These are phyloP conservation scores for Tylopilus plumbeoviolaceoides DNA, from an alignment of 768 basidiomycete species.

Conservation along the genomic window DNA sequence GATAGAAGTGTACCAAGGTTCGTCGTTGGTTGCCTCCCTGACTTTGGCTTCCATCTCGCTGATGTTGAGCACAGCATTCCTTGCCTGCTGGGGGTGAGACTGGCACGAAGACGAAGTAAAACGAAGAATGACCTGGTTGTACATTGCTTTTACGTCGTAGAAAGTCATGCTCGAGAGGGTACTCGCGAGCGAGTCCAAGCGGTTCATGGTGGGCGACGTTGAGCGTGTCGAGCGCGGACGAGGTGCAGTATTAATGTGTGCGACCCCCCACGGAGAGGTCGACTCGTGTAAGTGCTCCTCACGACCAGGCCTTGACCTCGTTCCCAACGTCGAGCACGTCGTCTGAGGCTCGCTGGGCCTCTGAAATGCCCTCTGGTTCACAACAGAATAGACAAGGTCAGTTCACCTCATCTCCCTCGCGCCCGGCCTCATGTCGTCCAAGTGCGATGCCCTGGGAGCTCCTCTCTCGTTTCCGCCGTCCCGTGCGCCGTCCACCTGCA, in stretches of 20 bases:
- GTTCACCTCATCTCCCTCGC: neutral
- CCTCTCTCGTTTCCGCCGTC: conserved; percentile 32
- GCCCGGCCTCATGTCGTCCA: neutral
- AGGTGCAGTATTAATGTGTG: neutral
- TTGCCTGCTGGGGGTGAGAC: conserved; percentile 55
- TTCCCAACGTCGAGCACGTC: neutral
- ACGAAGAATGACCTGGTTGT: conserved; percentile 69
- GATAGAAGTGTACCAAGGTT: conserved; percentile 83
- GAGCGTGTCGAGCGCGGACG: neutral
- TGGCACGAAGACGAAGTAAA: neutral
- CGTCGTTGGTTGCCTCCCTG: conserved; percentile 94
- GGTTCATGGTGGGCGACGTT: conserved; percentile 58
- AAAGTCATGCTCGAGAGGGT: conserved; percentile 79
- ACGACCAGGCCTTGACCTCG: neutral
- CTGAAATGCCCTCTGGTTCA: conserved; percentile 5
- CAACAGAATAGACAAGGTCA: neutral
- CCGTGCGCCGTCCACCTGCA: conserved; percentile 21
- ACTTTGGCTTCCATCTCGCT: conserved; percentile 98
- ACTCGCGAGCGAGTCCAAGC: conserved; percentile 68
- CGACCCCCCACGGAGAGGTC: conserved; percentile 29
- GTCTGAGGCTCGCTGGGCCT: conserved; percentile 3
- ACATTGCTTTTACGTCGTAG: conserved; percentile 93
- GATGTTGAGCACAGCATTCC: conserved; percentile 93
- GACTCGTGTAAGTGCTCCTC: neutral
- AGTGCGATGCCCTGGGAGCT: conserved; percentile 25